Base-by-base conservation (phyloP, 2,329 filamentous ascomycete genomes). In the Raffaelea albimanens region DNA sequence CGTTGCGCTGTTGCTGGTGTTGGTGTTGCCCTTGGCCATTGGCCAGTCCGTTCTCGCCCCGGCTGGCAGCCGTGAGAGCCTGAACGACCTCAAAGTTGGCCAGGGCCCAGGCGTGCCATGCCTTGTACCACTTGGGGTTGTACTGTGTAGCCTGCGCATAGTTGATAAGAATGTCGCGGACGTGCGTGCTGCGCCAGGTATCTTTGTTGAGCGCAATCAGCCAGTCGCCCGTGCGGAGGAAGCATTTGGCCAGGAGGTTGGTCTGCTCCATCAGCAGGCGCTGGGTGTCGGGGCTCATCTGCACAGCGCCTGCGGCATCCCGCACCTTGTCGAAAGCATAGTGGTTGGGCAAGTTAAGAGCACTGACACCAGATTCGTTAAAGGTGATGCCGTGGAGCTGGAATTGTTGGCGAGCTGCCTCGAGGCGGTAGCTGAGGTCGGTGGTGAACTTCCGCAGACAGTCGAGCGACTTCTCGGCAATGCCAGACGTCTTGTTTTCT, bases 41-140 rank as follows among this genome's bases (percentile, higher is more conserved):
- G 25, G 25, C 44, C 10, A n/a, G 25, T 7, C 40, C 44, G 25
- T 44, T 52, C 9, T 31, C 34, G 29, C 19, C 19, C 8, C 22
- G 23, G 20, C 5, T 41, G 40, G 10, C 16, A 3, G 18, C 75
- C 9, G 83, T 79, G 49, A 93, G 71, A 0, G 85, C 81, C 57
- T 93, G 95, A 34, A 97, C 90, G 49, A 98, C 93, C 66, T 99
- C 91, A 59, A 98, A 99, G 65, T 98, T 99, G 46, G 93, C 91
- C 53, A 98, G 68, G 11, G 93, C 94, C 91, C 93, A 99, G 0
- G 93, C 87, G 66, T 99, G 93, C 93, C 93, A 99, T 8, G 94
- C 93, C 67, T 98, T 99, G 71, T 98, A 98, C 80, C 91, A 98
- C 52, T 84, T 82, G 31, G 88, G 84, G 62, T 98, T 95, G 67